phyloP scores from a whole-genome alignment of 2,329 filamentous ascomycete genomes.

The Fonsecaea multimorphosa region DNA sequence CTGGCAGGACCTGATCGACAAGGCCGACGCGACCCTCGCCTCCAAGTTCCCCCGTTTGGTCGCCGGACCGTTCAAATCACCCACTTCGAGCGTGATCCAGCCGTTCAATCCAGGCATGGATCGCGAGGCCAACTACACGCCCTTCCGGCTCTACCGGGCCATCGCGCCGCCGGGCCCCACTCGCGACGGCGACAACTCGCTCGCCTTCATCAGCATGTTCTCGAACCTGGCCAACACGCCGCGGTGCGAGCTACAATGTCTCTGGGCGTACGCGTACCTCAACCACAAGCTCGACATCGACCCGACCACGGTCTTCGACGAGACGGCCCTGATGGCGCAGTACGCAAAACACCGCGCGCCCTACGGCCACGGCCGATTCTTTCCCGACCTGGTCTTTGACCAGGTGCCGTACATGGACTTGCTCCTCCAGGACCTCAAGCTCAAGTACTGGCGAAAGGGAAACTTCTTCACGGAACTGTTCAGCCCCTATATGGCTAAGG shows the following conservation, averaged over 20 bases:
- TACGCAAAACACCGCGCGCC: conserved; percentile 75
- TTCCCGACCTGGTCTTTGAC: conserved; percentile 78
- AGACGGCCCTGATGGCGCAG: conserved; percentile 69
- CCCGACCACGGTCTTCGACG: conserved; percentile 51
- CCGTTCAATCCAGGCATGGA: conserved; percentile 30
- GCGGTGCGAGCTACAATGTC: conserved; percentile 50
- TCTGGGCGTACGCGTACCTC: conserved; percentile 72
- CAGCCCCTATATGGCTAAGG: conserved; percentile 47
- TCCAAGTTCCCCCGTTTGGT: conserved; percentile 48
- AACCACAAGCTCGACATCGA: conserved; percentile 49
- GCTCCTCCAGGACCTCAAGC: conserved; percentile 68
- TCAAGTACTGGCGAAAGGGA: conserved; percentile 54
- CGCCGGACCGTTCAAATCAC: conserved; percentile 46
- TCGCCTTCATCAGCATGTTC: conserved; percentile 58
- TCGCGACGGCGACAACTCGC: conserved; percentile 49
- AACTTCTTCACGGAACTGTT: conserved; percentile 45
- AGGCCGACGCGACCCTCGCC: conserved; percentile 56
- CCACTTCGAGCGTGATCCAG: conserved; percentile 44
- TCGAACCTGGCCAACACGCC: conserved; percentile 55
- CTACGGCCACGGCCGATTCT: conserved; percentile 65
- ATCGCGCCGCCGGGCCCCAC: conserved; percentile 51
- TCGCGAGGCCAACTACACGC: conserved; percentile 30
- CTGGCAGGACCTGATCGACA: conserved; percentile 44
- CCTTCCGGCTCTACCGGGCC: conserved; percentile 56
- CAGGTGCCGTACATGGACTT: conserved; percentile 74